A percentile compares a stretch with the other conserved stretches of the same genome.
phyloP scores from a whole-genome alignment of 2,329 filamentous ascomycete genomes.

The Conoideocrella luteorostrata region DNA sequence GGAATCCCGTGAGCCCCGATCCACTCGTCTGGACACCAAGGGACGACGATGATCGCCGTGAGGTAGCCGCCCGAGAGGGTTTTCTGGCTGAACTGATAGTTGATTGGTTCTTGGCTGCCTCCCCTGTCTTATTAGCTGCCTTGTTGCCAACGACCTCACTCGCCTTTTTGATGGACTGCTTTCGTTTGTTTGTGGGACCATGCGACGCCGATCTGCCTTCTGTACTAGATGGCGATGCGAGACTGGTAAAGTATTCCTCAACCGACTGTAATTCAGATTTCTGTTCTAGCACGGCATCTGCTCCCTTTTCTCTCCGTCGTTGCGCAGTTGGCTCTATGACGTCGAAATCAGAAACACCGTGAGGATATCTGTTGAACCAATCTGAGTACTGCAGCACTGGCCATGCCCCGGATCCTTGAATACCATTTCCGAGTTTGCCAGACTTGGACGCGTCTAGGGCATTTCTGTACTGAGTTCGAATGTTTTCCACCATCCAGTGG shows the following conservation, averaged over 20 bases:
- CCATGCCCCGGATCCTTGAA: conserved; percentile 42
- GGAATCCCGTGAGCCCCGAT: conserved; percentile 26
- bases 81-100: conserved; percentile 9
- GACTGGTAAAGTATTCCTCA: conserved; percentile 83
- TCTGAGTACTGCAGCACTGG: conserved; percentile 91
- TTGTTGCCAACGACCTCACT: conserved; percentile 8
- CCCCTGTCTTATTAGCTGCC: conserved; percentile 1
- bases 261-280: conserved; percentile 88
- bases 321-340: conserved; percentile 68
- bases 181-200: conserved; percentile 25
- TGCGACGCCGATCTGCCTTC: conserved; percentile 28
- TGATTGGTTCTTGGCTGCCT: conserved; percentile 8
- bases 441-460: conserved; percentile 75
- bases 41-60: conserved; percentile 21
- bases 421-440: conserved; percentile 50
- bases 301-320: conserved; percentile 67
- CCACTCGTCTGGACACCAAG: conserved; percentile 35
- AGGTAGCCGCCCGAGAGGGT: conserved; percentile 13
- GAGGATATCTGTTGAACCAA: conserved; percentile 93
- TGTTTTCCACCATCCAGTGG: conserved; percentile 88
- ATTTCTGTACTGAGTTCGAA: conserved; percentile 79
- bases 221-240: conserved; percentile 57
- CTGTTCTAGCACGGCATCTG: conserved; percentile 84
- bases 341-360: conserved; percentile 79
- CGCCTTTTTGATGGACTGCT: conserved; percentile 31